Conservation (phyloP, 176 grass and related monocot genomes). For the Puya raimondii region DNA sequence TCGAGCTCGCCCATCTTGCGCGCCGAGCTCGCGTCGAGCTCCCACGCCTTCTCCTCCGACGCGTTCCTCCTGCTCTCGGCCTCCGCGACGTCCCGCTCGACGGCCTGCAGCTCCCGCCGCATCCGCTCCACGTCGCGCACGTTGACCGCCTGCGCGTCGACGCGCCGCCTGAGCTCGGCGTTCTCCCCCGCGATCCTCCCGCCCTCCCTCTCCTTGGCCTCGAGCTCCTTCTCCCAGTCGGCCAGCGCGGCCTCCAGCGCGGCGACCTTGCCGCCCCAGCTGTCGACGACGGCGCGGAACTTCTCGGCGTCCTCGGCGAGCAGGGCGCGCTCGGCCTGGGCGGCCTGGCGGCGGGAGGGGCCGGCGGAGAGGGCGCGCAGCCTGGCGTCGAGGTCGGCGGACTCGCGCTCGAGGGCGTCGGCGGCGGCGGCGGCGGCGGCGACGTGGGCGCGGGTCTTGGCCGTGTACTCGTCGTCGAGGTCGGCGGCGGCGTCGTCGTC, state of each 20-base stretch:
- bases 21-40: conserved; percentile 43
- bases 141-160: conserved; percentile 48
- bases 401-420: conserved; percentile 47
- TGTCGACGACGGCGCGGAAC: conserved; percentile 61
- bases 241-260: conserved; percentile 35
- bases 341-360: conserved; percentile 31
- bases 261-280: conserved; percentile 40
- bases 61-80: conserved; percentile 27
- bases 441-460: conserved; percentile 27
- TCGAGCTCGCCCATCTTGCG: conserved; percentile 56
- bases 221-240: conserved; percentile 45
- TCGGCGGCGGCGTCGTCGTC: conserved; percentile 36
- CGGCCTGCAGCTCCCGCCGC: conserved; percentile 46
- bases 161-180: conserved; percentile 38
- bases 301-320: conserved; percentile 49
- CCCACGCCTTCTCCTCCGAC: conserved; percentile 70
- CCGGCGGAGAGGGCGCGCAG: conserved; percentile 23
- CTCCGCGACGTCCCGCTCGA: conserved; percentile 51
- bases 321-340: conserved; percentile 33
- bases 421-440: not conserved
- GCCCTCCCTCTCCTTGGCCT: conserved; percentile 39
- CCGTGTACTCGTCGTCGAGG: conserved; percentile 53
- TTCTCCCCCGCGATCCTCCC: conserved; percentile 31
- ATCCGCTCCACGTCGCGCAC: conserved; percentile 62
- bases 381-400: conserved; percentile 27